Base-by-base conservation (phyloP, 2,329 filamentous ascomycete species). In the Lithohypha guttulata region DNA sequence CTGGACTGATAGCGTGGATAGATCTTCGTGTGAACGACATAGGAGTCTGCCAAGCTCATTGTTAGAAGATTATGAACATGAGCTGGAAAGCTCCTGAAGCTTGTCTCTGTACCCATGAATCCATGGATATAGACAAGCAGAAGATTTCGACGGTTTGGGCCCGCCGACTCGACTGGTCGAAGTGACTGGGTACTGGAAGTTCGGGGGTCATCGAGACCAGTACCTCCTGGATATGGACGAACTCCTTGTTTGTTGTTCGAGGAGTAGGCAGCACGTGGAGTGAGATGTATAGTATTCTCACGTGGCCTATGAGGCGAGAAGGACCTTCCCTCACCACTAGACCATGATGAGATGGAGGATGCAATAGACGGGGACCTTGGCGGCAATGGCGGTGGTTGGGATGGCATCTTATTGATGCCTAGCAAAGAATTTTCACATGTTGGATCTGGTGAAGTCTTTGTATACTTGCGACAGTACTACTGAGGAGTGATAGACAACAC, bases 41-140 rank as follows among this genome's bases (percentile, higher is more conserved):
- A 85, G 4, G 78, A 80, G 18, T 84, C 78, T 15, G 67, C 65
- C 9, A 94, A 62, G 1, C 78, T 68, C 6, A 74, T 66, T 9
- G 75, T 75, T 26, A 93, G 66, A 23, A 83, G 69, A 50, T 77
- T 74, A 58, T 95, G 87, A 3, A 94, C 74, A 62, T 94, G 85
- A 6, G 82, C 82, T 1, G 87, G 87, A 51, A 95, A 93, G 30
- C 81, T 84, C 45, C 79, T 75, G 56, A 95, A 95, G 42, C 83
- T 93, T 21, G 81, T 81, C 58, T 91, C 83, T 43, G 84, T 81
- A 36, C 87, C 86, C 70, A 91, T 81, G 62, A 93, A 94, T 44
- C 87, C 86, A 63, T 94, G 87, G 41, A 94, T 77, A 56, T 86
- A 94, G 38, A 94, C 66, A 15, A 93, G 57, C 1, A 95, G 69